Evolutionary conservation across 2,329 filamentous ascomycete species (phyloP).

Genomic region (Penicillium aurantiogriseum): DNA sequence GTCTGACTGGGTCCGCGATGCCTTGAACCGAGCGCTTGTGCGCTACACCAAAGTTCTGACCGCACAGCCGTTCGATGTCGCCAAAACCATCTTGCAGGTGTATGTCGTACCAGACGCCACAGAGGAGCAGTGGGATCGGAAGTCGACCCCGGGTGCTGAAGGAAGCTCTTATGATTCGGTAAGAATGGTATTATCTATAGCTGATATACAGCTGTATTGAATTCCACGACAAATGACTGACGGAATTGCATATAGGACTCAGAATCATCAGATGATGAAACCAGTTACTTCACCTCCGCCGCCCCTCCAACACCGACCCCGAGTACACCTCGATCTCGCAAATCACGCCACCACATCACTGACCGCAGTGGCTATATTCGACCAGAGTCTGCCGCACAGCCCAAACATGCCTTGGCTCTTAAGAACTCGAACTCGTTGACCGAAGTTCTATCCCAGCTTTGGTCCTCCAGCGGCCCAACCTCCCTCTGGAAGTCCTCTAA

Average conservation of each 20-base stretch:
- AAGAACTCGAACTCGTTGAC: constrained; percentile 76
- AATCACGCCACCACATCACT: constrained; percentile 42
- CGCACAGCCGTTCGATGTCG: constrained; percentile 94
- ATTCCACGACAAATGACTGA: constrained; percentile 7
- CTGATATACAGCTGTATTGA: background rate
- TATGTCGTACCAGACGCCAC: constrained; percentile 50
- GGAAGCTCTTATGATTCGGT: constrained; percentile 36
- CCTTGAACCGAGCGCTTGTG: constrained; percentile 83
- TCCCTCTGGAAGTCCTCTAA: constrained; percentile 95
- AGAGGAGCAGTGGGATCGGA: constrained; percentile 32
- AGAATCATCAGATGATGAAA: constrained; percentile 68
- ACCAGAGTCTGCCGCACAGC: constrained; percentile 37
- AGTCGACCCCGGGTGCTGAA: constrained; percentile 24
- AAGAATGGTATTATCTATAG: background rate
- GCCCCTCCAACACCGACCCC: constrained; percentile 44
- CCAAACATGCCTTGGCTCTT: constrained; percentile 65
- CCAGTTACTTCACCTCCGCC: constrained; percentile 76
- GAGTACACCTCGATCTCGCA: constrained; percentile 41
- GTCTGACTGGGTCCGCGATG: constrained; percentile 69
- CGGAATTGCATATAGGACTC: constrained; percentile 26
- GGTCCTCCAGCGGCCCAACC: constrained; percentile 84
- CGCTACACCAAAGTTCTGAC: constrained; percentile 87
- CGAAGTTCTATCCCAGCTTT: constrained; percentile 82
- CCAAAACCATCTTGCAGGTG: constrained; percentile 88
- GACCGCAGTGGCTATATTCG: constrained; percentile 48